These are phyloP conservation scores for Pseudozyma sp. DNA, from an alignment of 1,284 basidiomycete genomes.

Conservation along the genomic window DNA sequence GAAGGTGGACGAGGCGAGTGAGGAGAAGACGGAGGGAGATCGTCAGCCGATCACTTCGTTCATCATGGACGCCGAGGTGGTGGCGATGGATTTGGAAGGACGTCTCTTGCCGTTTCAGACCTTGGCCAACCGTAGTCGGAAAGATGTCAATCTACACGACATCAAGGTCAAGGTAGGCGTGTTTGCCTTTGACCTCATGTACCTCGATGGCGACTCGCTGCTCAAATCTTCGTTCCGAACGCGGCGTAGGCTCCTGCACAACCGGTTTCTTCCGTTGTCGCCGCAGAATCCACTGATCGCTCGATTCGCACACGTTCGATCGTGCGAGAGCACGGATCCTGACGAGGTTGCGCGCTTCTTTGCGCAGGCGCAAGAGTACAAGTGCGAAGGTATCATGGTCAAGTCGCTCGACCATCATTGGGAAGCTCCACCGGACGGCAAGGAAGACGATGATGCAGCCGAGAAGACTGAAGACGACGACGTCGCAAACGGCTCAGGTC, in stretches of 20 bases:
- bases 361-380: slow-evolving; percentile 80
- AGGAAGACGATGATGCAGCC: slow-evolving; percentile 38
- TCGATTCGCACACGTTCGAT: slow-evolving; percentile 81
- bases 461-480: slow-evolving; percentile 6
- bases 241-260: slow-evolving; percentile 77
- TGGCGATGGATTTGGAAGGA: slow-evolving; percentile 57
- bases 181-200: slow-evolving; percentile 65
- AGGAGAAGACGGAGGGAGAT: not conserved
- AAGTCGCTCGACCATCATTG: slow-evolving; percentile 75
- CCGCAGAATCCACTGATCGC: slow-evolving; percentile 73
- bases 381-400: slow-evolving; percentile 92
- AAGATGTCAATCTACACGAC: slow-evolving; percentile 61
- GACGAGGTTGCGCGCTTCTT: slow-evolving; percentile 82
- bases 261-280: slow-evolving; percentile 69
- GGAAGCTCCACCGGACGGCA: slow-evolving; percentile 60
- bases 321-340: slow-evolving; percentile 77
- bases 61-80: slow-evolving; percentile 83
- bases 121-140: slow-evolving; percentile 55
- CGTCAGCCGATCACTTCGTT: slow-evolving; percentile 73
- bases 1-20: not conserved
- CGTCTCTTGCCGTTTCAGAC: slow-evolving; percentile 66
- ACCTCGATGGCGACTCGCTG: slow-evolving; percentile 74
- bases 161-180: slow-evolving; percentile 66
- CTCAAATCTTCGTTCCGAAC: slow-evolving; percentile 79
- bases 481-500: slow-evolving; percentile 48